phyloP scores from a whole-genome alignment of 1,284 basidiomycete species.

The Pseudozyma flocculosa region DNA sequence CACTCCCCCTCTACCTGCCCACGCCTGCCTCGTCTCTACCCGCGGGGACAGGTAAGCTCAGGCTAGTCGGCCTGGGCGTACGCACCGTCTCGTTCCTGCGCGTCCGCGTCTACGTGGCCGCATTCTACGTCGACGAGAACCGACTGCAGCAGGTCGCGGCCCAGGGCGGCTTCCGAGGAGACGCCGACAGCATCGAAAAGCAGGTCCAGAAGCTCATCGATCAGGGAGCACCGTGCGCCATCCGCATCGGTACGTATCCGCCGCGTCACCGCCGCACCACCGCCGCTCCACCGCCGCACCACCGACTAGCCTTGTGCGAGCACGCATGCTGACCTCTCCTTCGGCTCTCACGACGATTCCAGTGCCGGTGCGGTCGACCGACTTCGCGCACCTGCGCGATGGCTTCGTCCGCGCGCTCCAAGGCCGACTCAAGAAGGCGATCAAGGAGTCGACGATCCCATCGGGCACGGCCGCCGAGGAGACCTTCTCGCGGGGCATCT shows the following conservation, averaged over 20 bases:
- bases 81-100: conserved; percentile 78
- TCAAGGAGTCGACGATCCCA: conserved; percentile 14
- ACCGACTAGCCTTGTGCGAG: too few relatives aligned
- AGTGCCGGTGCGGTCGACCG: conserved; percentile 81
- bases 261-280: conserved; percentile 1
- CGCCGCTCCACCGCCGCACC: too few relatives aligned
- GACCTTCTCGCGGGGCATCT: conserved; percentile 55
- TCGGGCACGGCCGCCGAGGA: conserved; percentile 9
- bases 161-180: background rate
- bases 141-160: conserved; percentile 1
- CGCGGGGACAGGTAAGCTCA: conserved; percentile 57
- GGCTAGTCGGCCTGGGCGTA: conserved; percentile 76
- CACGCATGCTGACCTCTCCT: too few relatives aligned
- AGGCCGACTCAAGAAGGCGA: conserved; percentile 65
- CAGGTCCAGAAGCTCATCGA: conserved; percentile 26
- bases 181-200: conserved; percentile 16
- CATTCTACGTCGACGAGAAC: conserved; percentile 75
- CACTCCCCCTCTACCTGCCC: conserved; percentile 25
- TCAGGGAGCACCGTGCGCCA: conserved; percentile 24
- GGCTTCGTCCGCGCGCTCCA: conserved; percentile 75
- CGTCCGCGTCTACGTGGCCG: conserved; percentile 80
- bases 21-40: conserved; percentile 10
- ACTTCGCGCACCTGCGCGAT: conserved; percentile 78
- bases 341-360: too few relatives aligned
- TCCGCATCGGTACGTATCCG: conserved; percentile 17